A percentile compares a stretch with the other conserved stretches of the same genome.
These are phyloP conservation scores for Ogataea pilisensis DNA, from an alignment of 805 yeast genomes.

Conservation along the genomic window DNA sequence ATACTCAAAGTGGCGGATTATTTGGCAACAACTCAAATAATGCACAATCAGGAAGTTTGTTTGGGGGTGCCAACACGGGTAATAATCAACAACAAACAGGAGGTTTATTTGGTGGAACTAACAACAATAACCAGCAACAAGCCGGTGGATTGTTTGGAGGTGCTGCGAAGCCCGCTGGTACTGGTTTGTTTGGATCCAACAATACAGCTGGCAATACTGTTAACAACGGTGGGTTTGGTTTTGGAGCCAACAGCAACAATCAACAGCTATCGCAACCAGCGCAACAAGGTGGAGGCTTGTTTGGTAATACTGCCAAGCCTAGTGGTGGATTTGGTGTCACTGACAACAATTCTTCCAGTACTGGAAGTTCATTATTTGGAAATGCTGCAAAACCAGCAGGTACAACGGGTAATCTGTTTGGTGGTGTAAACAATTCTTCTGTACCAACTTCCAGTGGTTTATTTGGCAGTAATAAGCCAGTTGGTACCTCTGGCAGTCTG, in stretches of 20 bases:
- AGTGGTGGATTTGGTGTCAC: conserved; percentile 15
- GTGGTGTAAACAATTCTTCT: conserved; percentile 21
- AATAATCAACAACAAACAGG: conserved; percentile 20
- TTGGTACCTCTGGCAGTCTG: conserved; percentile 27
- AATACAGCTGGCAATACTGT: neutral
- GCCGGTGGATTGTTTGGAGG: conserved; percentile 42
- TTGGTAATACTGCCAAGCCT: conserved; percentile 28
- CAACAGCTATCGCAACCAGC: too few species aligned
- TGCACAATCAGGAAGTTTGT: conserved; percentile 28
- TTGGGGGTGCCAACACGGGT: conserved; percentile 24
- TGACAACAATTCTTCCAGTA: conserved; percentile 4
- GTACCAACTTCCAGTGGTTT: conserved; percentile 24
- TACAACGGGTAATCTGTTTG: conserved; percentile 37
- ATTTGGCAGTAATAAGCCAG: conserved; percentile 23
- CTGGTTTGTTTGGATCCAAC: conserved; percentile 25
- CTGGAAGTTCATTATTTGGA: conserved; percentile 21
- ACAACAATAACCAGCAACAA: conserved; percentile 16
- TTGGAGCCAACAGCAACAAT: conserved; percentile 27
- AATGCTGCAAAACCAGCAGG: conserved; percentile 25
- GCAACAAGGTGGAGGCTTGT: conserved; percentile 31
- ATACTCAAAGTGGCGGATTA: conserved; percentile 23
- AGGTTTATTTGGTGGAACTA: conserved; percentile 32
- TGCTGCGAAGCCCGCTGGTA: conserved; percentile 19
- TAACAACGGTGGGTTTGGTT: conserved; percentile 3
- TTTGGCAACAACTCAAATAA: conserved; percentile 29